Evolutionary conservation across 1,139 yeast genomes (phyloP).

Genomic region (Pichia sp.): DNA sequence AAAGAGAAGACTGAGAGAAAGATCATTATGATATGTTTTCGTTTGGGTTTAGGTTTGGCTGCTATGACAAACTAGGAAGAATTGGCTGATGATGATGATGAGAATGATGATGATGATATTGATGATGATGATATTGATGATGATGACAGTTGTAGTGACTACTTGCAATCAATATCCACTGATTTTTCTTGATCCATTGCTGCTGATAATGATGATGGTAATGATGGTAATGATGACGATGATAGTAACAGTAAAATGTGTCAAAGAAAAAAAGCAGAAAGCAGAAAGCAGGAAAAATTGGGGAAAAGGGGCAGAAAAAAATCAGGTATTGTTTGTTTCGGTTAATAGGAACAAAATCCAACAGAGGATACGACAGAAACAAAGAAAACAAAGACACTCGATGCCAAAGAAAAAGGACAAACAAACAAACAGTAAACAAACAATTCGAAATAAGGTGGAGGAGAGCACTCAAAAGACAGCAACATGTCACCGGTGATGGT

Average conservation of each 20-base stretch:
- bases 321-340: neutral
- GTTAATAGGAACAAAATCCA: slow-evolving; percentile 1
- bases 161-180: too few species aligned
- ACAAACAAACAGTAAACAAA: slow-evolving; percentile 2
- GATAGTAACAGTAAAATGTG: neutral
- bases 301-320: neutral
- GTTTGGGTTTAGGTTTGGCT: slow-evolving; percentile 1
- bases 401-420: neutral
- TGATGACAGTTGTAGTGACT: neutral
- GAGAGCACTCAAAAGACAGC: neutral
- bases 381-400: slow-evolving; percentile 1
- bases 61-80: neutral
- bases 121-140: neutral
- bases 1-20: neutral
- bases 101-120: neutral
- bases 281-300: neutral
- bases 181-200: too few species aligned
- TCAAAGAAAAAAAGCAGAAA: neutral
- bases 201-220: neutral
- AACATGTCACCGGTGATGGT: neutral
- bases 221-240: neutral
- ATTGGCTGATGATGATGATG: neutral
- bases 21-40: neutral
- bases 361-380: slow-evolving; percentile 2
- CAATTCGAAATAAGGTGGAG: neutral